phyloP scores from a whole-genome alignment of 2,329 filamentous ascomycete species.

The Madurella fahalii region DNA sequence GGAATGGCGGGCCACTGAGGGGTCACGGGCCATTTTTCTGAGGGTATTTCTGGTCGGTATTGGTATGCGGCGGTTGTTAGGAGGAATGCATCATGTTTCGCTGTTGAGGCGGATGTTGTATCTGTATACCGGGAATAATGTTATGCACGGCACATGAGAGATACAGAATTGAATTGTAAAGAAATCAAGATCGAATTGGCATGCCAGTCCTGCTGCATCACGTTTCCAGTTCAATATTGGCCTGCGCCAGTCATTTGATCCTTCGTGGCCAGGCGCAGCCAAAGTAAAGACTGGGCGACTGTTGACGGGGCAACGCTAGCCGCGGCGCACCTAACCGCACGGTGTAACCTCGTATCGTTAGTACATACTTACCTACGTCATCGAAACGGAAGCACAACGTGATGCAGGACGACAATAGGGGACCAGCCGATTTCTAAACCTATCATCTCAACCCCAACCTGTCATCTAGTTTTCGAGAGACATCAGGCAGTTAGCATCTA shows the following conservation, averaged over 20 bases:
- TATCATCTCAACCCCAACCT: not conserved
- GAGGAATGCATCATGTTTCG: not conserved
- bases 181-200: too few species aligned
- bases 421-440: too few species aligned
- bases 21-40: constrained; percentile 18
- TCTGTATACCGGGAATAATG: too few species aligned
- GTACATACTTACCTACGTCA: not conserved
- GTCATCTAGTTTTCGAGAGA: not conserved
- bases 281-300: constrained; percentile 19
- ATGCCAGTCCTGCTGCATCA: constrained; percentile 17
- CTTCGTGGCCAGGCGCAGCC: not conserved
- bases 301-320: constrained; percentile 26
- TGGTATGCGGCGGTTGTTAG: not conserved
- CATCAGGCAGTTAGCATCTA: too few species aligned
- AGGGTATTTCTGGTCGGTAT: not conserved
- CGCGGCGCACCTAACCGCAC: too few species aligned
- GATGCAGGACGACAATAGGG: too few species aligned
- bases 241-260: constrained; percentile 4
- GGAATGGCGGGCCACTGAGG: constrained; percentile 10
- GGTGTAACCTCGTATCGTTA: too few species aligned
- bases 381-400: not conserved
- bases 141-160: too few species aligned
- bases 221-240: constrained; percentile 16
- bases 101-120: not conserved
- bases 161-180: too few species aligned